Base-by-base conservation (phyloP, 164 flowering plant species). In the Magnolia sinica region DNA sequence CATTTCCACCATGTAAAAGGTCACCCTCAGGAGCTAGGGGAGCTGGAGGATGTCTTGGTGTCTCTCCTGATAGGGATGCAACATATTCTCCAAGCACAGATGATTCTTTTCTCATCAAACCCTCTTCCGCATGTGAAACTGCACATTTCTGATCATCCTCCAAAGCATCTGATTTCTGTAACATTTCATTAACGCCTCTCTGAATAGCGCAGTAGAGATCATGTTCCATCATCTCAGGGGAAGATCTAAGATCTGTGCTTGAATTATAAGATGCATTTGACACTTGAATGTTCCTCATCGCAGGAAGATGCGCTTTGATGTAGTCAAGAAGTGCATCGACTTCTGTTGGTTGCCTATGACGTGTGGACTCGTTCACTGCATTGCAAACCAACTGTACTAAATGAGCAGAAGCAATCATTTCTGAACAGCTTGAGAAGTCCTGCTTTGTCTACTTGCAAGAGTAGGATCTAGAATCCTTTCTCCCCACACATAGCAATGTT, bases 161-260 rank as follows among this genome's bases (percentile, higher is more conserved):
- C 6, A 49, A 19, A 29, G 70, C 76, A 79, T 77, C 76, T 50
- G 79, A 50, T 69, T 23, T 24, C 55, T 13, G 18, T 37, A 76
- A 19, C 67, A 27, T 73, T 74, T 77, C 73, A 50, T 74, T 82
- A 83, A 87, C 75, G 72, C 77, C 87, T 58, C 68, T 81, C 71
- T 76, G 78, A 76, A 90, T 83, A 51, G 83, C 79, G 68, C 73
- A 45, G 81, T 86, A 91, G 66, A 91, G 80, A 72, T 81, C 84
- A 71, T 85, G 82, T 82, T 96, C 99, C 83, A 90, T 66, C 64
- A 77, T 80, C 80, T 89, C 92, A 75, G 82, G 74, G 23, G 85
- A 77, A 67, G 71, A 75, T 70, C 70, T 55, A 77, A 69, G 66
- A 71, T 45, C 77, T 71, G 81, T 83, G 74, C 59, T 81, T 58